Conservation (phyloP, 2,329 filamentous ascomycete genomes). For the Pezicula neosporulosa region DNA sequence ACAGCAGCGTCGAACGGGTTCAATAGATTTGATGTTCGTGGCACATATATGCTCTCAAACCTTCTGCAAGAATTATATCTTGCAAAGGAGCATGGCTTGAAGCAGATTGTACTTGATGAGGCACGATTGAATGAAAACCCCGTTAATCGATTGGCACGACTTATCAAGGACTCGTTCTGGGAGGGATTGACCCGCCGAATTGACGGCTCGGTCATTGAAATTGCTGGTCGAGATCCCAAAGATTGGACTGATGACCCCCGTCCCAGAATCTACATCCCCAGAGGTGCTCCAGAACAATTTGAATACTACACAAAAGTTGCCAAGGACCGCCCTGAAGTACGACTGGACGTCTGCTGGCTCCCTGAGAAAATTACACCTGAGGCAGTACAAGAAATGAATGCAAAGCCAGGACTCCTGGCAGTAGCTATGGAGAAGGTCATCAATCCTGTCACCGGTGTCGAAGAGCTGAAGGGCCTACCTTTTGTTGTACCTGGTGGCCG, state of each 20-base stretch:
- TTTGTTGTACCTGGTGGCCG: constrained; percentile 97
- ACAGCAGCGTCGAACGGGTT: constrained; percentile 83
- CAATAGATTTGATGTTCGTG: constrained; percentile 86
- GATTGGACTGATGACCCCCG: constrained; percentile 90
- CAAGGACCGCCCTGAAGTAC: constrained; percentile 73
- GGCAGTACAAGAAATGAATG: constrained; percentile 78
- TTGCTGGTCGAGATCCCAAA: constrained; percentile 86
- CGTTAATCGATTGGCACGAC: constrained; percentile 77
- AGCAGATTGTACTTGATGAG: constrained; percentile 88
- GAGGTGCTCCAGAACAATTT: constrained; percentile 79
- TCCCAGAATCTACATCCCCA: constrained; percentile 87
- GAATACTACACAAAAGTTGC: constrained; percentile 87
- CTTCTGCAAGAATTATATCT: constrained; percentile 91
- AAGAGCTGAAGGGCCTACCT: constrained; percentile 73
- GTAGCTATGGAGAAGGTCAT: constrained; percentile 79
- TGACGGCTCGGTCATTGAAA: constrained; percentile 81
- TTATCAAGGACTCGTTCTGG: constrained; percentile 93
- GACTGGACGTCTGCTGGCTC: constrained; percentile 81
- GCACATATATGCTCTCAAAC: constrained; percentile 97
- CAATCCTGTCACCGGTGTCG: constrained; percentile 65
- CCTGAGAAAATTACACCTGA: constrained; percentile 75
- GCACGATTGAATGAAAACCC: constrained; percentile 92
- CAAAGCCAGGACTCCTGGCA: constrained; percentile 83
- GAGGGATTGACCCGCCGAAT: constrained; percentile 84
- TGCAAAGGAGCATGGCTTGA: constrained; percentile 85